Percentiles rank a stretch among this genome's conserved stretches.
Evolutionary conservation across 164 flowering plant genomes (phyloP).

Genomic region (Aristolochia fimbriata): DNA sequence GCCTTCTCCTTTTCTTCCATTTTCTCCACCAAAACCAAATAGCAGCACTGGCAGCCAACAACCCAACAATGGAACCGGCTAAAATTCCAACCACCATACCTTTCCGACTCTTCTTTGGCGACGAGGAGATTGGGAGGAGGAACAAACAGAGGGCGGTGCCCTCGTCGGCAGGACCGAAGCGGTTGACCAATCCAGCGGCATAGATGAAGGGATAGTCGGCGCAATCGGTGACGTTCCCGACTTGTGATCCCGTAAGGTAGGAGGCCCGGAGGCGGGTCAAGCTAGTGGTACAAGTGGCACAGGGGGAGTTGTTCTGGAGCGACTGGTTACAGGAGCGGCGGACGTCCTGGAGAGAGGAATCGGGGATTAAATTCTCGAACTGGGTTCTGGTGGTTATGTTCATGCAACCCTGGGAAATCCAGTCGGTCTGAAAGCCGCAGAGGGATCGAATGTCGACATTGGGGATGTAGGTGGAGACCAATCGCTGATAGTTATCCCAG

Average conservation of each 20-base stretch:
- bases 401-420: slow-evolving; percentile 51
- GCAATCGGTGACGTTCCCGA: slow-evolving; percentile 37
- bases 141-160: slow-evolving; percentile 38
- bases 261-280: slow-evolving; percentile 21
- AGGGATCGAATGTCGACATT: slow-evolving; percentile 23
- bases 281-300: slow-evolving; percentile 30
- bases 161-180: slow-evolving; percentile 30
- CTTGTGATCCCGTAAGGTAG: slow-evolving; percentile 18
- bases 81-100: slow-evolving; percentile 24
- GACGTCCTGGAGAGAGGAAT: slow-evolving; percentile 15
- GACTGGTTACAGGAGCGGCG: slow-evolving; percentile 34
- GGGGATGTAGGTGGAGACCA: slow-evolving; percentile 16
- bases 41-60: slow-evolving; percentile 17
- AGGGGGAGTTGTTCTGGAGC: slow-evolving; percentile 27
- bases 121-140: slow-evolving; percentile 11
- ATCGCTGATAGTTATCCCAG: slow-evolving; percentile 28
- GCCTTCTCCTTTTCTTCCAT: slow-evolving; percentile 10
- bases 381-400: slow-evolving; percentile 33
- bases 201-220: slow-evolving; percentile 28
- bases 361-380: slow-evolving; percentile 29
- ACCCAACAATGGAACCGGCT: slow-evolving; percentile 16
- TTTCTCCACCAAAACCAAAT: slow-evolving; percentile 24
- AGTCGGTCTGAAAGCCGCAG: slow-evolving; percentile 38
- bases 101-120: slow-evolving; percentile 6
- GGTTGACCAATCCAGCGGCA: slow-evolving; percentile 28